Evolutionary conservation across 352 stramenopile species (phyloP).

Genomic region (Peronospora belbahrii): DNA sequence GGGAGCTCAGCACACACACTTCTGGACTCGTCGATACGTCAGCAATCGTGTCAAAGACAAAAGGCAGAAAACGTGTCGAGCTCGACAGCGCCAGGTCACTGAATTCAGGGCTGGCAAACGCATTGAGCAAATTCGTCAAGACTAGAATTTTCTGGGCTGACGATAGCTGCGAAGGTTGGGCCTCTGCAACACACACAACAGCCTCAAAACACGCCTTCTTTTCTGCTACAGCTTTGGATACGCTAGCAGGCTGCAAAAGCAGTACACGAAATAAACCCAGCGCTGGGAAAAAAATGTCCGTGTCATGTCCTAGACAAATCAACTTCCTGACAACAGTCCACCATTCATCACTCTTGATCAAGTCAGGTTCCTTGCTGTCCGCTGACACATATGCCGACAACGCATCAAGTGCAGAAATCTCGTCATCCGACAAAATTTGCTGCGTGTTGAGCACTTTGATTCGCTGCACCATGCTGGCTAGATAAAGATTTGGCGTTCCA

Average conservation of each 20-base stretch:
- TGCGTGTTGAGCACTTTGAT: conserved; percentile 31
- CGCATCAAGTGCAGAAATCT: conserved; percentile 26
- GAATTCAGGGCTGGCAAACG: conserved; percentile 42
- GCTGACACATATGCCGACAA: conserved; percentile 22
- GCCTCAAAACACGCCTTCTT: conserved; percentile 51
- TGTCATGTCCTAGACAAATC: conserved; percentile 23
- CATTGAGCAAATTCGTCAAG: conserved; percentile 58
- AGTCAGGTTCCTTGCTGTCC: conserved; percentile 9
- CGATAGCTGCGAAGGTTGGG: conserved; percentile 19
- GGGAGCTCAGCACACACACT: conserved; percentile 44
- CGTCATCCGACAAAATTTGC: conserved; percentile 22
- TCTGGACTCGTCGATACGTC: conserved; percentile 30
- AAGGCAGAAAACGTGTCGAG: conserved; percentile 49
- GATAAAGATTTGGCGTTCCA: conserved; percentile 31
- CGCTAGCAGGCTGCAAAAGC: conserved; percentile 31
- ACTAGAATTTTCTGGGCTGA: conserved; percentile 47
- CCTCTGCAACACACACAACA: conserved; percentile 32
- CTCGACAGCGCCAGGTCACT: conserved; percentile 43
- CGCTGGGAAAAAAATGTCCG: conserved; percentile 44
- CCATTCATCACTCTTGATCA: conserved; percentile 18
- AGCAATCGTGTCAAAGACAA: conserved; percentile 54
- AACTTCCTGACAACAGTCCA: conserved; percentile 46
- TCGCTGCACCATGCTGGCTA: conserved; percentile 41
- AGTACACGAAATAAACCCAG: conserved; percentile 57
- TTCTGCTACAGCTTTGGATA: conserved; percentile 13